phyloP scores from a whole-genome alignment of 352 stramenopile species.

The Phytopythium montanum region DNA sequence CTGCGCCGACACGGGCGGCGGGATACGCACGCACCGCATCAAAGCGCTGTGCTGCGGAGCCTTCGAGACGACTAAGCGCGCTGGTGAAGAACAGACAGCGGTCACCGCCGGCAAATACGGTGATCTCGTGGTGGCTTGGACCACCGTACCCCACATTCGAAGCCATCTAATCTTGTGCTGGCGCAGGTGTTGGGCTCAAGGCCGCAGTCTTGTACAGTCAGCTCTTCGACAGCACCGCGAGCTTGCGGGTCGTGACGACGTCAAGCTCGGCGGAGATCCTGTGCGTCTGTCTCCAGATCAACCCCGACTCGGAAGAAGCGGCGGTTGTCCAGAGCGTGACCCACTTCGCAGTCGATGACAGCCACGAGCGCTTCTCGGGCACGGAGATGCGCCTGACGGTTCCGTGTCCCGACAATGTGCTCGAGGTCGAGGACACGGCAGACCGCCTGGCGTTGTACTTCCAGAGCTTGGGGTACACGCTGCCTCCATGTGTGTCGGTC shows the following conservation, averaged over 20 bases:
- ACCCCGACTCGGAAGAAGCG: constrained; percentile 50
- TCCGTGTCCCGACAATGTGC: constrained; percentile 26
- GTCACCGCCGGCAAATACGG: constrained; percentile 66
- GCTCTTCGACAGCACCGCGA: constrained; percentile 26
- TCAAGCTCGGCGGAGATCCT: constrained; percentile 57
- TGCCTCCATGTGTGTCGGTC: constrained; percentile 45
- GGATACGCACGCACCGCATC: constrained; percentile 62
- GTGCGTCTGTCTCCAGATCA: constrained; percentile 65
- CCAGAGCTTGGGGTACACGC: constrained; percentile 57
- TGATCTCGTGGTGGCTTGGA: too few relatives aligned
- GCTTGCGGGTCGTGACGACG: constrained; percentile 64
- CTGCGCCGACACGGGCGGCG: constrained; percentile 73
- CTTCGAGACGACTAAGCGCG: constrained; percentile 66
- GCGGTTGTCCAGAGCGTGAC: constrained; percentile 56
- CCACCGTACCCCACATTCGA: too few relatives aligned
- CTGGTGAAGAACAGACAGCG: not conserved
- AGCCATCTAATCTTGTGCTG: not conserved
- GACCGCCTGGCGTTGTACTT: constrained; percentile 65
- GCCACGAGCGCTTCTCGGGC: constrained; percentile 65
- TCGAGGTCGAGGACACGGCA: constrained; percentile 42
- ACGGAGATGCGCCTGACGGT: constrained; percentile 75
- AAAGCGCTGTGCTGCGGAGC: constrained; percentile 57
- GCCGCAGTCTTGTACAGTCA: constrained; percentile 75
- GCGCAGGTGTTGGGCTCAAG: constrained; percentile 68
- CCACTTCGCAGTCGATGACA: constrained; percentile 57